Conservation (phyloP, 2,329 filamentous ascomycete species). For the Penicillium sp. region DNA sequence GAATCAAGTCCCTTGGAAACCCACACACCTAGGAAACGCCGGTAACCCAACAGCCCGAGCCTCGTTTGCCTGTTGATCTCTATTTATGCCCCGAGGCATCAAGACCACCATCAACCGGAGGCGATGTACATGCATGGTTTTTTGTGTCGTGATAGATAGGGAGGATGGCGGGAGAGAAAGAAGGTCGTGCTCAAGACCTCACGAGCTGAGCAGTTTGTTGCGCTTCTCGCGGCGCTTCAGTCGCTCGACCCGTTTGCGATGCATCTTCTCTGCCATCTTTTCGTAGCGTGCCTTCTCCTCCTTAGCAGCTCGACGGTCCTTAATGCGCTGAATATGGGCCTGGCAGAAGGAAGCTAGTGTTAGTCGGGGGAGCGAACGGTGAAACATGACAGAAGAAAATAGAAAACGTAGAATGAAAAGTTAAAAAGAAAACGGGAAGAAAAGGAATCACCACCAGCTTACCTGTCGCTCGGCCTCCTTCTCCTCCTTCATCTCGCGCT, state of each 20-base stretch:
- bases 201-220: constrained; percentile 54
- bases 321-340: constrained; percentile 74
- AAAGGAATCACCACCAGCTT: too few relatives aligned
- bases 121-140: constrained; percentile 3
- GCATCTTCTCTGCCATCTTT: constrained; percentile 97
- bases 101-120: too few relatives aligned
- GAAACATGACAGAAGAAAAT: background rate
- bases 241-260: constrained; percentile 88
- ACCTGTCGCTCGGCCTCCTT: constrained; percentile 88
- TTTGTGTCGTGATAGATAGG: too few relatives aligned
- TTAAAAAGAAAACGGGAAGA: background rate
- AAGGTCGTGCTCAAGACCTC: constrained; percentile 17
- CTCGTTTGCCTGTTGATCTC: too few relatives aligned
- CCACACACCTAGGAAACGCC: constrained; percentile 19
- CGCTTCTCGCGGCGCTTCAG: constrained; percentile 95
- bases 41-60: constrained; percentile 12
- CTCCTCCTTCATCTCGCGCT: constrained; percentile 94
- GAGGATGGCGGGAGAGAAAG: constrained; percentile 1
- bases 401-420: background rate
- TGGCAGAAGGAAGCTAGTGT: constrained; percentile 37
- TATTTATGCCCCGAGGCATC: too few relatives aligned
- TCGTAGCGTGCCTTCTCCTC: constrained; percentile 90
- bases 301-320: constrained; percentile 81
- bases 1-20: constrained; percentile 7
- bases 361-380: constrained; percentile 1